Evolutionary conservation across 2,329 filamentous ascomycete genomes (phyloP).

Genomic region (Ophiostoma sp.): DNA sequence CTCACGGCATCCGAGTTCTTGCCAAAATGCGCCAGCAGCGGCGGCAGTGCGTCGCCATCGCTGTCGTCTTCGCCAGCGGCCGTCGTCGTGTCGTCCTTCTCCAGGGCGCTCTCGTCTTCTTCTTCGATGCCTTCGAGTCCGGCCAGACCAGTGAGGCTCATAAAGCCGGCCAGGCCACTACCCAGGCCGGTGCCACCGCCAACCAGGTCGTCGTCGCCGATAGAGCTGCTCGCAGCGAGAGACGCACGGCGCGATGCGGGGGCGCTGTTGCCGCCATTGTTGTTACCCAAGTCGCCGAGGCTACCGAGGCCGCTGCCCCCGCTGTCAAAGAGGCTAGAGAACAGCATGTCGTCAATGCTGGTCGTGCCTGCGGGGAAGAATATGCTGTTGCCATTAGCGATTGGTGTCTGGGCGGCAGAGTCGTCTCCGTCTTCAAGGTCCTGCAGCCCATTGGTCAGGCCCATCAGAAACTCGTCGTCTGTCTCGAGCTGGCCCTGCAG

Average conservation of each 20-base stretch:
- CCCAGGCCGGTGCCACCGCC: neutral
- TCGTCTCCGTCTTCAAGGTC: slow-evolving; percentile 42
- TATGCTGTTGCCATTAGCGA: neutral
- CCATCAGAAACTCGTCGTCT: slow-evolving; percentile 16
- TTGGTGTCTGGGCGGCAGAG: slow-evolving; percentile 41
- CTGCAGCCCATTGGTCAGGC: slow-evolving; percentile 37
- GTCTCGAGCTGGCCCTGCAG: slow-evolving; percentile 8
- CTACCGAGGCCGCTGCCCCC: neutral
- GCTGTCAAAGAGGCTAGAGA: slow-evolving; percentile 11
- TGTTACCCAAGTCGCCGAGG: neutral
- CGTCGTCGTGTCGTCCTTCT: slow-evolving; percentile 30
- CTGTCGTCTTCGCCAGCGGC: slow-evolving; percentile 20
- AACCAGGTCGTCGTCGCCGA: neutral
- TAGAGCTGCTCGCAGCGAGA: neutral
- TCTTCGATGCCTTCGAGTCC: slow-evolving; percentile 7
- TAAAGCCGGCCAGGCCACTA: neutral
- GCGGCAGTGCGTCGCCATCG: slow-evolving; percentile 39
- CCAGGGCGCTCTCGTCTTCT: slow-evolving; percentile 6
- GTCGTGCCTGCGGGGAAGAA: neutral
- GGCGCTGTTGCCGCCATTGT: neutral
- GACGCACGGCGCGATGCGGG: slow-evolving; percentile 7
- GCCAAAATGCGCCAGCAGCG: slow-evolving; percentile 61
- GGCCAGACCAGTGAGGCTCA: neutral
- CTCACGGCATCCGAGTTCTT: slow-evolving; percentile 63
- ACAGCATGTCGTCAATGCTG: slow-evolving; percentile 11